A percentile compares a stretch with the other conserved stretches of the same genome.
Evolutionary conservation across 208 protist species (phyloP).

Genomic region (Blastocrithidia nonstop): DNA sequence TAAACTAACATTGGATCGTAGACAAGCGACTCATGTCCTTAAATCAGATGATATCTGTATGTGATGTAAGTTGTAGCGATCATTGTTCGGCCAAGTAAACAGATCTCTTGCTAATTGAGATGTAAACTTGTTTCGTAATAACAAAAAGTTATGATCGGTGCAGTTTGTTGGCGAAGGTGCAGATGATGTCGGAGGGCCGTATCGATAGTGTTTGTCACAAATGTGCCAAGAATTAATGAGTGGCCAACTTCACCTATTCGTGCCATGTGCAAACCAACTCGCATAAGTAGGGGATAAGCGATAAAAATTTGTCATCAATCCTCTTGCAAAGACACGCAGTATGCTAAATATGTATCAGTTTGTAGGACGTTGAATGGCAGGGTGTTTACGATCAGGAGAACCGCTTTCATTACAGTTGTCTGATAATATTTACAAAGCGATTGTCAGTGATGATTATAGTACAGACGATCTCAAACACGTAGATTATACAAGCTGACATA

Average conservation of each 20-base stretch:
- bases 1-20: too few relatives aligned
- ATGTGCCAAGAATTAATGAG: slow-evolving; percentile 84
- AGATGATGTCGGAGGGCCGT: slow-evolving; percentile 88
- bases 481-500: slow-evolving; percentile 32
- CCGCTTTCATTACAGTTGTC: slow-evolving; percentile 86
- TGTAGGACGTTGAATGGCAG: slow-evolving; percentile 87
- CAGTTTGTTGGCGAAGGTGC: slow-evolving; percentile 81
- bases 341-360: slow-evolving; percentile 85
- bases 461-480: slow-evolving; percentile 33
- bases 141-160: slow-evolving; percentile 81
- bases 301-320: slow-evolving; percentile 68
- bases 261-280: slow-evolving; percentile 65
- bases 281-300: slow-evolving; percentile 55
- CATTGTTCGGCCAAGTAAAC: slow-evolving; percentile 84
- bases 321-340: too few relatives aligned
- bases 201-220: slow-evolving; percentile 82
- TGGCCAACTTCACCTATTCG: slow-evolving; percentile 62
- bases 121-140: slow-evolving; percentile 48
- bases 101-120: slow-evolving; percentile 43
- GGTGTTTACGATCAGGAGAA: slow-evolving; percentile 83
- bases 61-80: too few relatives aligned
- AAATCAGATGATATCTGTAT: too few relatives aligned
- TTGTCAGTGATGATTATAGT: slow-evolving; percentile 52
- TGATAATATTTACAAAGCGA: slow-evolving; percentile 79
- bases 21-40: too few relatives aligned